Evolutionary conservation across 257 asterid species (phyloP).

Genomic region (Solanum bulbocastanum): DNA sequence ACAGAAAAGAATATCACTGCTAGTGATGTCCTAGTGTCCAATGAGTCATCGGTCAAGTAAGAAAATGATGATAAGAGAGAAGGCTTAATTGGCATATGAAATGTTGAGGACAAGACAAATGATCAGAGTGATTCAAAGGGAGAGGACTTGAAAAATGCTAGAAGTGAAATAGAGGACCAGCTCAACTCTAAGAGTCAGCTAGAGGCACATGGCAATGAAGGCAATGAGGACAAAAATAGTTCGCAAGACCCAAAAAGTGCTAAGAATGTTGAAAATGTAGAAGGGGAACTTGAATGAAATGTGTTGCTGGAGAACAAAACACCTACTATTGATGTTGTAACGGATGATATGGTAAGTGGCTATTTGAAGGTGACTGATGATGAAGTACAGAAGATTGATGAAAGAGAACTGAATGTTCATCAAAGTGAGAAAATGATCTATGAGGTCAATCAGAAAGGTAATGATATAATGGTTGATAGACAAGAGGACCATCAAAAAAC

Average conservation of each 20-base stretch:
- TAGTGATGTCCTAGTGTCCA: no score
- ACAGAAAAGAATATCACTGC: slow-evolving; percentile 4
- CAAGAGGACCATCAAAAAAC: not conserved
- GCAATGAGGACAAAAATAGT: not conserved
- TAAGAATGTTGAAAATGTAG: not conserved
- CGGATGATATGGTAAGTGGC: slow-evolving; percentile 8
- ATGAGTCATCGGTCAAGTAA: no score
- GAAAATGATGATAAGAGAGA: no score
- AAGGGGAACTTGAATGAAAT: not conserved
- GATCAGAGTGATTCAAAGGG: slow-evolving; percentile 10
- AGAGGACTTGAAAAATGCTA: not conserved
- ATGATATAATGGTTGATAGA: not conserved
- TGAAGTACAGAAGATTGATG: slow-evolving; percentile 9
- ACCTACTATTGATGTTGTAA: slow-evolving; percentile 9
- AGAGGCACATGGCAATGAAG: not conserved
- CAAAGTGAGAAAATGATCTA: no score
- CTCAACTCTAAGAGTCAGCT: not conserved
- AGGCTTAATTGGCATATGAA: not conserved
- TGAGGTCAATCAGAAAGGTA: no score
- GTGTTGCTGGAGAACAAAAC: slow-evolving; percentile 11
- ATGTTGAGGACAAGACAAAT: slow-evolving; percentile 7
- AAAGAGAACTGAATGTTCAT: not conserved
- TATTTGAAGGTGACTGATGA: slow-evolving; percentile 11
- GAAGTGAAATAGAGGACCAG: slow-evolving; percentile 12
- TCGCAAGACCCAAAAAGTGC: not conserved